Percentiles rank a stretch among this genome's conserved stretches.
phyloP scores from a whole-genome alignment of 2,329 filamentous ascomycete species.

The Teratosphaeria nubilosa region DNA sequence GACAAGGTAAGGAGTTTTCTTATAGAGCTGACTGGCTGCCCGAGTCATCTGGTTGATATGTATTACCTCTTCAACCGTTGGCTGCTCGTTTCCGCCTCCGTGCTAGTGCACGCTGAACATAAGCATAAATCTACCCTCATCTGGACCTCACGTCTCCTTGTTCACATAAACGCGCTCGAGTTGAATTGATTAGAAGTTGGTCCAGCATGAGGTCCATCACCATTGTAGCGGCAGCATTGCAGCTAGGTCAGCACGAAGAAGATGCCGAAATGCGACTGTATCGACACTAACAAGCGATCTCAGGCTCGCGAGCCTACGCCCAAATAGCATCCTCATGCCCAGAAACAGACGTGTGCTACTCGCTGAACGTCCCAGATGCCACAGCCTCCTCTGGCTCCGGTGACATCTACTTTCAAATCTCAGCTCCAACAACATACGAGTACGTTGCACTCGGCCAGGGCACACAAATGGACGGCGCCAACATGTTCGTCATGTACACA shows the following conservation, averaged over 20 bases:
- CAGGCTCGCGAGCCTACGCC: conserved; percentile 13
- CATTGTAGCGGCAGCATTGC: conserved; percentile 1
- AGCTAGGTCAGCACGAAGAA: conserved; percentile 3
- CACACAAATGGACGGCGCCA: conserved; percentile 41
- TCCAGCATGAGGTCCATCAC: conserved; percentile 4
- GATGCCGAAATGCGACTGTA: neutral
- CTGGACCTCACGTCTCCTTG: neutral
- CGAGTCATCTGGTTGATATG: neutral
- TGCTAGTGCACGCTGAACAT: neutral
- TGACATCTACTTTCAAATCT: conserved; percentile 50
- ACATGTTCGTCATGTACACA: conserved; percentile 52
- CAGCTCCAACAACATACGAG: conserved; percentile 41
- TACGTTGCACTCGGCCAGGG: conserved; percentile 51
- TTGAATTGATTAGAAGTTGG: neutral
- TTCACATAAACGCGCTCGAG: neutral
- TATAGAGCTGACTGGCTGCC: neutral
- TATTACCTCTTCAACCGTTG: neutral
- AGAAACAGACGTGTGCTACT: conserved; percentile 33
- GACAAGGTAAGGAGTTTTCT: neutral
- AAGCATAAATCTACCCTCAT: neutral
- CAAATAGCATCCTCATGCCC: conserved; percentile 12
- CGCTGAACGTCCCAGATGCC: conserved; percentile 44
- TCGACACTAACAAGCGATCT: neutral
- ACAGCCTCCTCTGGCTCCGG: conserved; percentile 43
- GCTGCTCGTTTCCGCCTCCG: neutral